A percentile compares a stretch with the other conserved stretches of the same genome.
phyloP scores from a whole-genome alignment of 2,329 filamentous ascomycete genomes.

The Rhexocercosporidium sp. region DNA sequence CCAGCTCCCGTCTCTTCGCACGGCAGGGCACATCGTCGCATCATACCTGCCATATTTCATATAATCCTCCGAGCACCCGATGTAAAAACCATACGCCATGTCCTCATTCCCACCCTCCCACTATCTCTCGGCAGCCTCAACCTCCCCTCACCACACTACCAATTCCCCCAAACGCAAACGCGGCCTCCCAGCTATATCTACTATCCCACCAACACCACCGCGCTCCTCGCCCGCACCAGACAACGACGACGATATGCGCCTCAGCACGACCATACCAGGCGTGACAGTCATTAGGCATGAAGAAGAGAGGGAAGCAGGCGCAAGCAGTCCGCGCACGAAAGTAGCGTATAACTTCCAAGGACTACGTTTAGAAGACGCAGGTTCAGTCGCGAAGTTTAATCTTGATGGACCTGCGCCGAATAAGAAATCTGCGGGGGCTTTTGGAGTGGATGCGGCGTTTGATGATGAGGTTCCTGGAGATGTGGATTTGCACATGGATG shows the following conservation, averaged over 20 bases:
- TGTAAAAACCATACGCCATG: slow-evolving; percentile 4
- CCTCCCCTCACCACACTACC: neutral
- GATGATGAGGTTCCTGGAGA: neutral
- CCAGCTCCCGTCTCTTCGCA: neutral
- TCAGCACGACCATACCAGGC: slow-evolving; percentile 24
- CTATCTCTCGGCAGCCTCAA: neutral
- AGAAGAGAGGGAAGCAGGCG: slow-evolving; percentile 15
- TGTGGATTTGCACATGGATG: neutral
- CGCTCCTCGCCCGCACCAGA: slow-evolving; percentile 25
- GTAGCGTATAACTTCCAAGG: slow-evolving; percentile 41
- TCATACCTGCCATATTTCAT: neutral
- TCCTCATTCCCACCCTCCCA: neutral
- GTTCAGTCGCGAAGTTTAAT: slow-evolving; percentile 31
- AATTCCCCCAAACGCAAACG: slow-evolving; percentile 31
- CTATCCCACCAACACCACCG: slow-evolving; percentile 30
- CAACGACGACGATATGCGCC: slow-evolving; percentile 18
- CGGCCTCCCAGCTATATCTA: slow-evolving; percentile 20
- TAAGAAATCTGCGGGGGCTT: neutral
- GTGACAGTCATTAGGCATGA: neutral
- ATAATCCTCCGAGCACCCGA: neutral
- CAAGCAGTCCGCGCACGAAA: slow-evolving; percentile 38
- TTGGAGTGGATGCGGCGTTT: slow-evolving; percentile 2
- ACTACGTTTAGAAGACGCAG: slow-evolving; percentile 35
- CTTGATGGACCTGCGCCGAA: slow-evolving; percentile 19
- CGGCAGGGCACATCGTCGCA: neutral